Evolutionary conservation across 192 early-diverging fungal species (phyloP).

Genomic region (Coemansia sp.): DNA sequence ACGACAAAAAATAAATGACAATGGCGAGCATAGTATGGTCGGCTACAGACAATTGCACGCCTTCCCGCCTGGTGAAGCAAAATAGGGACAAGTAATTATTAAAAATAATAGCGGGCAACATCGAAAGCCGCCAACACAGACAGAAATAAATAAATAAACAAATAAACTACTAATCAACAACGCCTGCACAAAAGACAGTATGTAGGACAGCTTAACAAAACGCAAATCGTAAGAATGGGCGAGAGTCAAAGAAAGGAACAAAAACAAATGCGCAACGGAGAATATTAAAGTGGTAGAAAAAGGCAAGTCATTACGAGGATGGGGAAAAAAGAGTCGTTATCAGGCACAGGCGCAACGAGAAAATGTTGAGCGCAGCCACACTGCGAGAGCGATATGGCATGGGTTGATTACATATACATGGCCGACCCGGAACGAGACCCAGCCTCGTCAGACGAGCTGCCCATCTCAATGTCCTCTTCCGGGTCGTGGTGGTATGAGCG

Average conservation of each 20-base stretch:
- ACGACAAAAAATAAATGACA: neutral
- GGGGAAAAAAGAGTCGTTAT: neutral
- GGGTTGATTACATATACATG: neutral
- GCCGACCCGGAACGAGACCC: neutral
- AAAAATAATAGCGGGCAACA: neutral
- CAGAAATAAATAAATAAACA: neutral
- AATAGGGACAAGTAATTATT: too few species aligned
- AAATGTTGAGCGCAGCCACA: neutral
- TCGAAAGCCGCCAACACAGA: neutral
- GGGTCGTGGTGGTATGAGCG: conserved; percentile 18
- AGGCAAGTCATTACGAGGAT: conserved; percentile 2
- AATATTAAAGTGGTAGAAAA: neutral
- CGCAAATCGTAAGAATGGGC: neutral
- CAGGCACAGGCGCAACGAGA: neutral
- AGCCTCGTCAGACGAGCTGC: conserved; percentile 24
- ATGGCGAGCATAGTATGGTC: neutral
- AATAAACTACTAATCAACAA: conserved; percentile 1
- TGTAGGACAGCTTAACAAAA: conserved; percentile 1
- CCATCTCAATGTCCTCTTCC: conserved; percentile 49
- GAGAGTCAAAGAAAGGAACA: neutral
- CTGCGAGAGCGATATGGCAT: neutral
- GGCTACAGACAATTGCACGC: neutral
- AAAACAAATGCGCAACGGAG: neutral
- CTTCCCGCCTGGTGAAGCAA: neutral
- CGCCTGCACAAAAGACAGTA: neutral